Evolutionary conservation across 2,329 filamentous ascomycete genomes (phyloP), one percentile per base, ranked within the genome.

Genomic region (Aspergillus amoenus): DNA sequence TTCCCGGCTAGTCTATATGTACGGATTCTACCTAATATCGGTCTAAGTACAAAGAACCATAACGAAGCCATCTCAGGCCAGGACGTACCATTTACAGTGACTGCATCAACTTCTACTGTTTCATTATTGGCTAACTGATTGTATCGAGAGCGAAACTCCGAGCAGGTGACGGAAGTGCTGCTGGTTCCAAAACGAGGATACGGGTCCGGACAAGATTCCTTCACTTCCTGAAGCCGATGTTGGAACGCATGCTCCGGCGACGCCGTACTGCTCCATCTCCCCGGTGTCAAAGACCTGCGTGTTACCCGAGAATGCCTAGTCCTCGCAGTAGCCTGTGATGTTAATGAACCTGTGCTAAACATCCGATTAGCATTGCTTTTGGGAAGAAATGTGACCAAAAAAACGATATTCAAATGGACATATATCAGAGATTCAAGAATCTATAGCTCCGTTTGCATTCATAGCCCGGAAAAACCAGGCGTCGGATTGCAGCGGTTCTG

Each of bases 401-500:
- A 30, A 3, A 30, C 9, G 11, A 30, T 11, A 30, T 30, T 9
- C 9, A 30, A 21, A 48, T 49, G 42, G 13, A 46, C 12, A 34
- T 21, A 15, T 13, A 51, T n/a, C 17, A 43, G 34, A 51, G 42
- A 64, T 13, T 66, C 63, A 45, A 54, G 44, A 54, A 58, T 52
- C 47, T 45, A 60, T 39, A 58, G 50, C 53, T 69, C 64, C 70
- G 52, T 62, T 63, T 72, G 59, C 63, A 67, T 69, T 75, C 84
- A 78, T 74, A 76, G 76, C 75, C 75, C 72, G 73, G 64, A 57
- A 64, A 30, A 67, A 44, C 55, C 70, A 71, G 78, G 77, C 77
- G 79, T 87, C 83, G 85, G 83, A 54, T 82, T 83, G 84, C 85
- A 87, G 85, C 85, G 85, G 85, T 88, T 87, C 84, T 86, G 77